phyloP scores from a whole-genome alignment of 805 yeast species.

The Myxozyma mucilagina region DNA sequence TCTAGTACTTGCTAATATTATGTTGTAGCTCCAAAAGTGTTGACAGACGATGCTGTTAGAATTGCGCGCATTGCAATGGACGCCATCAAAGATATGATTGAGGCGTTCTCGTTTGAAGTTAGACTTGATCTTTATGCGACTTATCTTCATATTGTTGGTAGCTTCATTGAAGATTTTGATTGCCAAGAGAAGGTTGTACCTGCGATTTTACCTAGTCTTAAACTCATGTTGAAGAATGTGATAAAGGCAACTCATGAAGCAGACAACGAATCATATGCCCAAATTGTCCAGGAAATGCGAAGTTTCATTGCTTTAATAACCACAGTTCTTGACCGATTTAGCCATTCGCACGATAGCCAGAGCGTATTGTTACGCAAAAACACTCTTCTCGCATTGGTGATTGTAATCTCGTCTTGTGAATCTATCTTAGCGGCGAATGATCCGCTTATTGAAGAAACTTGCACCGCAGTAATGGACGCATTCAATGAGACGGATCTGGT shows the following conservation, averaged over 20 bases:
- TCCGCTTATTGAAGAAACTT: conserved; percentile 43
- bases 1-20: not conserved
- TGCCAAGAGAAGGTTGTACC: conserved; percentile 51
- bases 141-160: conserved; percentile 59
- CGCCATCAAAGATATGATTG: conserved; percentile 61
- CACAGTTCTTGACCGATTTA: conserved; percentile 20
- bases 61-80: conserved; percentile 37
- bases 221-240: conserved; percentile 45
- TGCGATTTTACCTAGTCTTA: conserved; percentile 53
- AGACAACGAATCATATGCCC: conserved; percentile 25
- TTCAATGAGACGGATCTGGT: conserved; percentile 43
- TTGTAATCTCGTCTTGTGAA: conserved; percentile 48
- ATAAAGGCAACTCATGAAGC: conserved; percentile 28
- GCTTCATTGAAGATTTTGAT: conserved; percentile 38
- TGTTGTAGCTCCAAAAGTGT: conserved; percentile 6
- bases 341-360: conserved; percentile 13
- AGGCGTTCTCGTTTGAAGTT: conserved; percentile 65
- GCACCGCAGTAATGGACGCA: conserved; percentile 42
- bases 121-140: conserved; percentile 72
- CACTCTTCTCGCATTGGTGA: conserved; percentile 47
- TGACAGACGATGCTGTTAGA: conserved; percentile 30
- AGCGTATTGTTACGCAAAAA: conserved; percentile 36
- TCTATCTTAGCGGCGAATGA: conserved; percentile 40
- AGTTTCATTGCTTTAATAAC: conserved; percentile 32
- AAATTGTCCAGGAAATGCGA: conserved; percentile 23